Evolutionary conservation across 768 basidiomycete genomes (phyloP).

Genomic region (Paxillus ammoniavirescens): DNA sequence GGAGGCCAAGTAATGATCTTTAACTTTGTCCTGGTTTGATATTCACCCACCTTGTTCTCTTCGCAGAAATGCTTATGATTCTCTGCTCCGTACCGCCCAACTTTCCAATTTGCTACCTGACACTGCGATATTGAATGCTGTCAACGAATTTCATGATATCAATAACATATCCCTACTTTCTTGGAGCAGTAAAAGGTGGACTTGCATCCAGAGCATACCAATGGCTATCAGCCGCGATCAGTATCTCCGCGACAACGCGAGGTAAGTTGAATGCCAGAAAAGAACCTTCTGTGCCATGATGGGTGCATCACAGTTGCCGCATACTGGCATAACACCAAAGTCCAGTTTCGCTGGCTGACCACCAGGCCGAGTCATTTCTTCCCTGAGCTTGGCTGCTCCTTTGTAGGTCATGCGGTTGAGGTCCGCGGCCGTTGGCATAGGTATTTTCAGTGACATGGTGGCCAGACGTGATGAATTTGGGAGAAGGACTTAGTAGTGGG

Average conservation of each 20-base stretch:
- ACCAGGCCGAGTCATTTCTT: conserved; percentile 24
- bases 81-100: conserved; percentile 24
- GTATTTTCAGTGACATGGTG: conserved; percentile 19
- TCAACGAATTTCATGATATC: conserved; percentile 2
- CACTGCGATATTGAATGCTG: conserved; percentile 22
- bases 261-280: neutral
- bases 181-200: conserved; percentile 32
- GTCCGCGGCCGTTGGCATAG: conserved; percentile 24
- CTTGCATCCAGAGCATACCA: conserved; percentile 29
- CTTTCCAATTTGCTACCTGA: conserved; percentile 37
- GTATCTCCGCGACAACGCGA: neutral
- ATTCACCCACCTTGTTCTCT: conserved; percentile 31
- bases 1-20: neutral
- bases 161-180: conserved; percentile 11
- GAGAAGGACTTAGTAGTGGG: neutral
- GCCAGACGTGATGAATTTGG: neutral
- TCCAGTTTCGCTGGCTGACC: conserved; percentile 30
- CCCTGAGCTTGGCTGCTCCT: conserved; percentile 27
- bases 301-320: conserved; percentile 20
- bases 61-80: conserved; percentile 35
- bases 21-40: neutral
- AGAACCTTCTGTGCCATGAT: conserved; percentile 22
- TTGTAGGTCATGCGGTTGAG: conserved; percentile 27
- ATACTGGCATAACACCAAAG: conserved; percentile 21
- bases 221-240: conserved; percentile 15